Evolutionary conservation across 768 basidiomycete genomes (phyloP).

Genomic region (Bullera alba): DNA sequence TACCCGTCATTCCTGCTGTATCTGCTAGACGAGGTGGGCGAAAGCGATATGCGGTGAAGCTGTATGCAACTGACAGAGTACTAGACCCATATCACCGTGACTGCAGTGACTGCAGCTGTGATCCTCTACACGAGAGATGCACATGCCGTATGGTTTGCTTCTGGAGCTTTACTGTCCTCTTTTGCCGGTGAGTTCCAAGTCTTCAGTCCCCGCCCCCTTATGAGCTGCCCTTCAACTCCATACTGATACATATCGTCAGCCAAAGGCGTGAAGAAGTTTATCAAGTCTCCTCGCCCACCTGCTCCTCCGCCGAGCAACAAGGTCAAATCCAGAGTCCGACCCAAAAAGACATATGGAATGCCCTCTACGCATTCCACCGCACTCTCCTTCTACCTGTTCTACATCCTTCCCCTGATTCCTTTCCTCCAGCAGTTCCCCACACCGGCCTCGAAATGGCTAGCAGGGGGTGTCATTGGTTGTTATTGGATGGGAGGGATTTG

Average conservation of each 20-base stretch:
- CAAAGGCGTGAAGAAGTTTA: slow-evolving; percentile 46
- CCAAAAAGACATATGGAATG: slow-evolving; percentile 50
- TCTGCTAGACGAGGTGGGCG: slow-evolving; percentile 33
- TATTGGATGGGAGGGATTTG: slow-evolving; percentile 34
- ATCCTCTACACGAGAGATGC: slow-evolving; percentile 44
- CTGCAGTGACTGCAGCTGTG: slow-evolving; percentile 34
- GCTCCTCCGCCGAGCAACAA: slow-evolving; percentile 20
- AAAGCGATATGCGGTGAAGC: background rate
- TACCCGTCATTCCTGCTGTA: slow-evolving; percentile 31
- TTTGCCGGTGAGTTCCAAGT: slow-evolving; percentile 43
- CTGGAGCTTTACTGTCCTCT: slow-evolving; percentile 44
- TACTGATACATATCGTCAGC: slow-evolving; percentile 29
- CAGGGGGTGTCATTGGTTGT: slow-evolving; percentile 3
- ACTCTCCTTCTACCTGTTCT: slow-evolving; percentile 47
- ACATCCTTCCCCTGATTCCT: slow-evolving; percentile 34
- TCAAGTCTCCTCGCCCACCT: slow-evolving; percentile 43
- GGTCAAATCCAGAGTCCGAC: slow-evolving; percentile 21
- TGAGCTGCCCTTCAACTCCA: background rate
- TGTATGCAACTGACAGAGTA: background rate
- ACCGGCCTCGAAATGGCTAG: background rate
- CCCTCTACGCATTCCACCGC: slow-evolving; percentile 50
- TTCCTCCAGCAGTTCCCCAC: background rate
- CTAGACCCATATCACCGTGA: slow-evolving; percentile 45
- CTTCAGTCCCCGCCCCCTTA: background rate
- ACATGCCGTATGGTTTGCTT: slow-evolving; percentile 45